Evolutionary conservation across 768 basidiomycete genomes (phyloP).

Genomic region (Candolleomyces eurysporus): DNA sequence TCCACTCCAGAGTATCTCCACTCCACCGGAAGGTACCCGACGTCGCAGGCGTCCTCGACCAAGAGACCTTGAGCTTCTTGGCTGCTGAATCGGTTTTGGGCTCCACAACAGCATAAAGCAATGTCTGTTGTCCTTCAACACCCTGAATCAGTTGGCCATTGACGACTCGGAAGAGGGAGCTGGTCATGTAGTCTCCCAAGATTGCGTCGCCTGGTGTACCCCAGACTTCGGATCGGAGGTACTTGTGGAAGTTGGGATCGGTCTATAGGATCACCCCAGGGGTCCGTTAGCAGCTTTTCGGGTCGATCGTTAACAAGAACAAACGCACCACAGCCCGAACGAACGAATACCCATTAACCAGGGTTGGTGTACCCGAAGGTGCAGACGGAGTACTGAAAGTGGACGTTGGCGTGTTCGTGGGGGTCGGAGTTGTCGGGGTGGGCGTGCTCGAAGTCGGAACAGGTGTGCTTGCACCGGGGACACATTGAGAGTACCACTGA

Average conservation of each 20-base stretch:
- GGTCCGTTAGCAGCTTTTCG: not conserved
- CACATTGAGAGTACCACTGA: slow-evolving; percentile 53
- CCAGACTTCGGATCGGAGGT: slow-evolving; percentile 50
- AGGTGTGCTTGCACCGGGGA: slow-evolving; percentile 36
- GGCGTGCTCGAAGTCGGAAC: slow-evolving; percentile 23
- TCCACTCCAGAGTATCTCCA: slow-evolving; percentile 62
- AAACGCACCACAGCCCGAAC: slow-evolving; percentile 33
- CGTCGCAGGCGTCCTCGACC: slow-evolving; percentile 46
- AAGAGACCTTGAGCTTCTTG: slow-evolving; percentile 47
- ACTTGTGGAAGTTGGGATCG: slow-evolving; percentile 60
- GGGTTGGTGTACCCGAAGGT: slow-evolving; percentile 39
- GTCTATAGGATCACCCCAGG: slow-evolving; percentile 27
- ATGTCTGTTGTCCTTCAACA: slow-evolving; percentile 28
- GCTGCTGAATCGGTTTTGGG: slow-evolving; percentile 42
- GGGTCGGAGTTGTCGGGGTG: slow-evolving; percentile 29
- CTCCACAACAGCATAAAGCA: slow-evolving; percentile 51
- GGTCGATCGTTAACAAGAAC: not conserved
- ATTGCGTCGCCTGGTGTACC: slow-evolving; percentile 46
- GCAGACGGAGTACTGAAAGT: slow-evolving; percentile 15
- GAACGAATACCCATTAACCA: slow-evolving; percentile 50
- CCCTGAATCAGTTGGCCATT: slow-evolving; percentile 56
- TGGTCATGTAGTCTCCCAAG: slow-evolving; percentile 48
- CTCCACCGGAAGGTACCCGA: slow-evolving; percentile 52
- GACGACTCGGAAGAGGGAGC: slow-evolving; percentile 57
- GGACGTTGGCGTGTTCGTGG: slow-evolving; percentile 25